Evolutionary conservation across 2,329 filamentous ascomycete genomes (phyloP).

Genomic region (Diplodia corticola): DNA sequence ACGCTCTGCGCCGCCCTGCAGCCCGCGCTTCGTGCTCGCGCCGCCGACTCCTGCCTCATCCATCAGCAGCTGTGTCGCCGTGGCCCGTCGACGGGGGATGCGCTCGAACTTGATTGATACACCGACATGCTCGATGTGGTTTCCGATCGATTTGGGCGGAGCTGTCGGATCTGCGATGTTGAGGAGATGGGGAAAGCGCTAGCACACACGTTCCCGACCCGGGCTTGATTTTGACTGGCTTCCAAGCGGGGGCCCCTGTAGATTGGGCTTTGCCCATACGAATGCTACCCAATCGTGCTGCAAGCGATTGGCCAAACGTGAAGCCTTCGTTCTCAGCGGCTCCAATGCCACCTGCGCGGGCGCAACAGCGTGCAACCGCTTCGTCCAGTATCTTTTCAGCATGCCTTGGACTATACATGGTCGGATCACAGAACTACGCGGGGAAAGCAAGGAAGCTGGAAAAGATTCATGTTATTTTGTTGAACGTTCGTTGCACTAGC

Average conservation of each 20-base stretch:
- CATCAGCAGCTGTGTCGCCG: background rate
- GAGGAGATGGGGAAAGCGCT: no score
- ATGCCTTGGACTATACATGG: no score
- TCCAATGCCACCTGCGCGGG: background rate
- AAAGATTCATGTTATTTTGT: background rate
- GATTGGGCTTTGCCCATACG: background rate
- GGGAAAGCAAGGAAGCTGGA: no score
- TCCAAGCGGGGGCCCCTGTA: background rate
- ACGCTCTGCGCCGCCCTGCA: conserved; percentile 6
- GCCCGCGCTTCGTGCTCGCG: background rate
- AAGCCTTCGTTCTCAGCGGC: background rate
- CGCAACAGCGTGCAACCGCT: background rate
- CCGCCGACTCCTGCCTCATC: background rate
- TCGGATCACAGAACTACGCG: no score
- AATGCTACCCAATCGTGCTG: background rate
- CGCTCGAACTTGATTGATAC: no score
- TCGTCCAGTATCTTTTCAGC: no score
- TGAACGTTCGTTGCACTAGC: background rate
- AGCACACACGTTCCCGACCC: background rate
- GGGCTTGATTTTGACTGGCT: background rate
- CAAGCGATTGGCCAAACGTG: background rate
- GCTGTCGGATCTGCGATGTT: no score
- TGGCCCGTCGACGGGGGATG: no score
- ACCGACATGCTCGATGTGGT: no score
- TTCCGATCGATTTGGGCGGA: no score